A percentile compares a stretch with the other conserved stretches of the same genome.
Evolutionary conservation across 129 eudicot genomes (phyloP).

Genomic region (Artemisia tridentata): DNA sequence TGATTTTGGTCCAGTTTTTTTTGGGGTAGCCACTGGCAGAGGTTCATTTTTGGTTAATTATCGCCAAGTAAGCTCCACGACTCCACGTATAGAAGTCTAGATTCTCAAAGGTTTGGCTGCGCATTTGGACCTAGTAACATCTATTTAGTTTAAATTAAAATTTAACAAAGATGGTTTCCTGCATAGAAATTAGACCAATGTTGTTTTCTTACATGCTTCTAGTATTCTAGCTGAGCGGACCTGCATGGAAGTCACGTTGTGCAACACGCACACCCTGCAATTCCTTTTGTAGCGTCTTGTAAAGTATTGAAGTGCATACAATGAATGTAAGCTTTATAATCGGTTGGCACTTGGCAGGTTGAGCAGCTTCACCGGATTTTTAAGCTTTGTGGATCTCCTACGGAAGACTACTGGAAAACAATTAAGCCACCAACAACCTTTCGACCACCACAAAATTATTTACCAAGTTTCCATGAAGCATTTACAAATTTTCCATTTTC

Average conservation of each 20-base stretch:
- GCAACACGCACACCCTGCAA: neutral
- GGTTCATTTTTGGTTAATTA: too few relatives aligned
- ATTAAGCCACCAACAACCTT: slow-evolving; percentile 72
- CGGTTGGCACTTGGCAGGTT: slow-evolving; percentile 37
- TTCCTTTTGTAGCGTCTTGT: neutral
- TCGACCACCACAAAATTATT: slow-evolving; percentile 64
- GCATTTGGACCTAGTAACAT: too few relatives aligned
- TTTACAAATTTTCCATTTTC: slow-evolving; percentile 54
- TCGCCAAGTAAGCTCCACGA: too few relatives aligned
- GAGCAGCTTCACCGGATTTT: slow-evolving; percentile 83
- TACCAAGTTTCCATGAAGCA: slow-evolving; percentile 55
- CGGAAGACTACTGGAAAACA: slow-evolving; percentile 75
- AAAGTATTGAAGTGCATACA: too few relatives aligned
- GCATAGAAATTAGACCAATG: too few relatives aligned
- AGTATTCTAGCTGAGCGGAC: neutral
- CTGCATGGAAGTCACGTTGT: neutral
- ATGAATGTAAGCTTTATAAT: too few relatives aligned
- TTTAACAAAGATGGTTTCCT: too few relatives aligned
- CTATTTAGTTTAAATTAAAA: too few relatives aligned
- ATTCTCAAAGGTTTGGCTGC: too few relatives aligned
- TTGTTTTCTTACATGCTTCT: too few relatives aligned
- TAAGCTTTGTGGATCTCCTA: slow-evolving; percentile 87
- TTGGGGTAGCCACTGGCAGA: too few relatives aligned
- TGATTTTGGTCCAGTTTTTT: neutral
- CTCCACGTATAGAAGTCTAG: too few relatives aligned